phyloP scores from a whole-genome alignment of 176 grass and related monocot species.

The Oryza rufipogon region DNA sequence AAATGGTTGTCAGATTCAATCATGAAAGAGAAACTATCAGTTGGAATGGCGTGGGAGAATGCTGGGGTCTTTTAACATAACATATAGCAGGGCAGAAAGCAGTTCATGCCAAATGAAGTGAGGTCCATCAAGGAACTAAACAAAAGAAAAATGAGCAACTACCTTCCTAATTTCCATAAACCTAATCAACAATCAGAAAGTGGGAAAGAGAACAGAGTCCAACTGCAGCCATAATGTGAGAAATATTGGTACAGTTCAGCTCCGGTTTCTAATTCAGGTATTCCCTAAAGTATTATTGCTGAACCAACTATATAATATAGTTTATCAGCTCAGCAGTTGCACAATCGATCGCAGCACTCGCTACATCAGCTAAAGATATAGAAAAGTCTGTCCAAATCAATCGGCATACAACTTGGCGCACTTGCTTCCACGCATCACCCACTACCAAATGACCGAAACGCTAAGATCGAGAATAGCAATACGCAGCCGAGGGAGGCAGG shows the following conservation, averaged over 20 bases:
- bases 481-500: neutral
- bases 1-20: neutral
- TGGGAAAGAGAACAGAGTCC: neutral
- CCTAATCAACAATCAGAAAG: neutral
- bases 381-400: neutral
- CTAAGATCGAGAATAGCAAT: neutral
- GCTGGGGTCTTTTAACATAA: neutral
- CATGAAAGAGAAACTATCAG: neutral
- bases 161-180: neutral
- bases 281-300: neutral
- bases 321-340: neutral
- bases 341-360: slow-evolving; percentile 6
- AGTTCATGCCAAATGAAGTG: slow-evolving; percentile 3
- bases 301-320: neutral
- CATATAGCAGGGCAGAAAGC: neutral
- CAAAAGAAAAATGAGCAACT: neutral
- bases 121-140: neutral
- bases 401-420: neutral
- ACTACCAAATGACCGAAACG: neutral
- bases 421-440: neutral
- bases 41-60: neutral
- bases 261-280: neutral
- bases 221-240: neutral
- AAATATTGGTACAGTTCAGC: neutral
- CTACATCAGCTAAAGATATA: neutral